Evolutionary conservation across 192 early-diverging fungal genomes (phyloP), one percentile per base, ranked within the genome.

Genomic region (Entomortierella lignicola): DNA sequence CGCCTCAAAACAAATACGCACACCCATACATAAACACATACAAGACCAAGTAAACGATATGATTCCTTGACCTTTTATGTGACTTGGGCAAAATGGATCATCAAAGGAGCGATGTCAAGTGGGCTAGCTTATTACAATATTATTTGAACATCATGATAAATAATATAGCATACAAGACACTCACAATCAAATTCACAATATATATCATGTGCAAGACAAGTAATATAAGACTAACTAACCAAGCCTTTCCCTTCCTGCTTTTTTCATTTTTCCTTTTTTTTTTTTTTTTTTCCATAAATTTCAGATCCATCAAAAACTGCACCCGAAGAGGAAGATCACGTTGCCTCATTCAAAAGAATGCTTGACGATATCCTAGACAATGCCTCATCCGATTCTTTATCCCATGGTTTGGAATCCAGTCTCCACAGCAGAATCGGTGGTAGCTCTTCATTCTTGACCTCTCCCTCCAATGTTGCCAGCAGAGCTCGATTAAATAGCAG

Each of bases 321-420:
- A 29, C 51, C 56, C 27, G 68, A 69, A 44, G 75, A 79, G 17
- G 75, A 79, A 51, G 75, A 79, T 30, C 75, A 79, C 67, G 75
- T 79, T 50, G 75, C 75, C 6, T 79, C 75, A 12, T 79, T 79
- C 58, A 79, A 70, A 47, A 66, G 75, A 65, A 69, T 79, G 67
- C 75, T 79, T 52, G 75, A 79, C 51, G 75, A 79, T 50, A 79
- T 79, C 48, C 63, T 79, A 0, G 75, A 79, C 52, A 63, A 52
- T 52, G 75, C 61, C 68, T 79, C 75, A 1, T 66, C 75, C 31
- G 75, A 79, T 26, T 66, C 75, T 21, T 52, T 79, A 17, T 66
- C 75, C n/a, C 60, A 64, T 60, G 75, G 75, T 29, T 52, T 79
- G 20, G 75, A 79, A 11, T 37, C 75, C 11, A 55, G 68, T 39